These are phyloP conservation scores for Lonicera japonica DNA, from an alignment of 129 eudicot genomes.

Conservation along the genomic window DNA sequence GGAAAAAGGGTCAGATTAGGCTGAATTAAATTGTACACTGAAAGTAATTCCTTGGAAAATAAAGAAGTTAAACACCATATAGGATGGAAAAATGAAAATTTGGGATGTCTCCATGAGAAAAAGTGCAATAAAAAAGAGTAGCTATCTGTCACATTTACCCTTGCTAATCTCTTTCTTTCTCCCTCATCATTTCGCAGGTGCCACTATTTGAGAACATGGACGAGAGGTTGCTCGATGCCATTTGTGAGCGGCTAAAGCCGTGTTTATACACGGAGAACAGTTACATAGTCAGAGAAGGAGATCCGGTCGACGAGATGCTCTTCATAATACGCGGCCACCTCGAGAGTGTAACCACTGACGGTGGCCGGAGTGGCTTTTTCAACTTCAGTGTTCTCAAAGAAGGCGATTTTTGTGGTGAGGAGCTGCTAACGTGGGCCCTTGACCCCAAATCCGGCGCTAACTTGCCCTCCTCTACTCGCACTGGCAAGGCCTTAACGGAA, in stretches of 20 bases:
- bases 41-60: too few relatives aligned
- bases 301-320: constrained; percentile 62
- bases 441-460: constrained; percentile 44
- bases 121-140: too few relatives aligned
- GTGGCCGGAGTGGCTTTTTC: constrained; percentile 55
- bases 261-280: constrained; percentile 52
- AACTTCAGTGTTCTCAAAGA: constrained; percentile 43
- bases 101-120: too few relatives aligned
- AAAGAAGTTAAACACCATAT: too few relatives aligned
- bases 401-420: constrained; percentile 52
- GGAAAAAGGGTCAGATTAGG: too few relatives aligned
- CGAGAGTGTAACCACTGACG: constrained; percentile 50
- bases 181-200: constrained; percentile 26
- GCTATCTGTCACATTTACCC: too few relatives aligned
- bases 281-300: constrained; percentile 56
- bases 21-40: too few relatives aligned
- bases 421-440: constrained; percentile 50
- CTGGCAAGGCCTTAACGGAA: constrained; percentile 46
- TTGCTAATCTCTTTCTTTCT: too few relatives aligned
- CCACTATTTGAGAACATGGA: constrained; percentile 64
- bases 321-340: constrained; percentile 54
- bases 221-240: constrained; percentile 60
- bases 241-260: constrained; percentile 57
- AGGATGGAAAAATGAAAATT: too few relatives aligned
- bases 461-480: constrained; percentile 53